Base-by-base conservation (phyloP, 495 filamentous ascomycete species). In the Penicillium manginii region DNA sequence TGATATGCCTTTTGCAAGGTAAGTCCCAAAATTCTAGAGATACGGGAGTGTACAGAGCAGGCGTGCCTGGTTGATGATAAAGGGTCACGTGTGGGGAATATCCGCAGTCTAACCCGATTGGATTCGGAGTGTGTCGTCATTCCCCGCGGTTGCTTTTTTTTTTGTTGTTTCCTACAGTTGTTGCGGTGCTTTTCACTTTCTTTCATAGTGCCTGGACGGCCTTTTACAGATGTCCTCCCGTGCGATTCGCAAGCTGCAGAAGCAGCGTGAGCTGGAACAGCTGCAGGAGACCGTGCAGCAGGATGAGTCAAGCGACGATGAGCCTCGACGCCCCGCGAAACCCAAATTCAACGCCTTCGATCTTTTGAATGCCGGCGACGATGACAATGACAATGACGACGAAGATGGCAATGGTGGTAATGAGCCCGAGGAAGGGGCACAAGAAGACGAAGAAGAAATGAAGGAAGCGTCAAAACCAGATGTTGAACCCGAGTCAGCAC, bases 161-260 rank as follows among this genome's bases (percentile, higher is more conserved):
- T 2, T 29, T 33, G 52, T 22, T 39, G 22, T 23, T 35, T 19
- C 15, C n/a, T 57, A 11, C 21, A 10, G 15, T 54, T 17, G 18
- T 19, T 11, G 19, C 26, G 5, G 4, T 35, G 5, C 7, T 26
- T 35, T 19, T 26, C 50, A 15, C 14, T 23, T 15, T 22, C 21
- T 18, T 51, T 31, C 32, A 29, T 43, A 52, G 35, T 22, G 32
- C 50, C 19, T 9, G 8, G 22, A 55, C 45, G 37, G 48, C 37
- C 17, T 9, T 21, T 59, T 48, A 23, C 23, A 57, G 48, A 96
- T 96, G 91, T 93, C 91, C 37, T 91, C 86, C 29, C 84, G 91
- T 58, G 90, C 91, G 32, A 71, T 94, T 50, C 84, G 91, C 47
- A 92, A 90, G 72, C 76, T 92, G 42, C 89, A 91, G 61, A 85